A percentile compares a stretch with the other conserved stretches of the same genome.
These are phyloP conservation scores for Aureobasidium sp. DNA, from an alignment of 2,329 filamentous ascomycete species.

Conservation along the genomic window DNA sequence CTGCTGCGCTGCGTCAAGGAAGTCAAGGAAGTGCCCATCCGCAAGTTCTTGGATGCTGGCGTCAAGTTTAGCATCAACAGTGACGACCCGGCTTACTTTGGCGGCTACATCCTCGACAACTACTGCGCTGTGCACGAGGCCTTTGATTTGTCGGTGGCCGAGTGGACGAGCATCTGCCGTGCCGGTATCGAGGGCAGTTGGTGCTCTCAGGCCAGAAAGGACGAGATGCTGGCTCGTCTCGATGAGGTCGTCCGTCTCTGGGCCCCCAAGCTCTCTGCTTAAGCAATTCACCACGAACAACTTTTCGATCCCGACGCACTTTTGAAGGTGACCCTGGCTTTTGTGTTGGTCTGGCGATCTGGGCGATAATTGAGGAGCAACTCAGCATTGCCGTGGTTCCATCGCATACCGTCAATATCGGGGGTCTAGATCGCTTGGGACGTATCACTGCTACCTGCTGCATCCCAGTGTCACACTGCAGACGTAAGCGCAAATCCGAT, in stretches of 20 bases:
- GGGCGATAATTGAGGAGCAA: neutral
- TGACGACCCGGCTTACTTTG: constrained; percentile 71
- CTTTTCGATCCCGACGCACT: neutral
- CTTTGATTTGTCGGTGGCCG: constrained; percentile 54
- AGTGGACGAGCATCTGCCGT: constrained; percentile 60
- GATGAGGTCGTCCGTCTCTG: constrained; percentile 4
- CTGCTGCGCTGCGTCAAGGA: constrained; percentile 49
- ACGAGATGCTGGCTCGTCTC: constrained; percentile 40
- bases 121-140: constrained; percentile 70
- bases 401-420: neutral
- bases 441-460: neutral
- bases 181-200: constrained; percentile 62
- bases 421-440: neutral
- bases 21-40: constrained; percentile 54
- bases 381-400: neutral
- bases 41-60: constrained; percentile 55
- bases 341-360: neutral
- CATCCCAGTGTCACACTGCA: neutral
- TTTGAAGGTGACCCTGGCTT: neutral
- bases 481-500: neutral
- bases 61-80: constrained; percentile 67
- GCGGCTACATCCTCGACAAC: constrained; percentile 67
- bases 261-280: constrained; percentile 2
- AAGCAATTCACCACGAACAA: neutral
- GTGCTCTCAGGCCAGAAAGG: constrained; percentile 59